Evolutionary conservation across 2,329 filamentous ascomycete genomes (phyloP), one percentile per base, ranked within the genome.

Genomic region (Fusarium temperatum): DNA sequence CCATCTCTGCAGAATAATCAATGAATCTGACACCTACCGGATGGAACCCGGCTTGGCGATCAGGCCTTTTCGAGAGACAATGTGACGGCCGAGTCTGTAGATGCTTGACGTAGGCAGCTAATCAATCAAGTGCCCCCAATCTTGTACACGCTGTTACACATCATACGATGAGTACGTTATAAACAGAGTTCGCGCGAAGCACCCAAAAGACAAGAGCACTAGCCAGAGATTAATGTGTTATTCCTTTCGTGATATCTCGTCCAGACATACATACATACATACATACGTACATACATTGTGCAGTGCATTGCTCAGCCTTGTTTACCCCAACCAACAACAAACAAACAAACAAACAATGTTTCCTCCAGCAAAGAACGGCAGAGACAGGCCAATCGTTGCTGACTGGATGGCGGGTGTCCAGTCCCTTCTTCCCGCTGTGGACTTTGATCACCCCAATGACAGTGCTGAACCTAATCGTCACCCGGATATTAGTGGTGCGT

Each of bases 341-440:
- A 15, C 28, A 48, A 9, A 15, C 28, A 48, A 17, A n/a, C 28
- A 50, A 32, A 22, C n/a, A n/a, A 59, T 59, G 56, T 51, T 50
- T 24, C 20, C 56, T 36, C 56, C 56, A 59, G 6, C 42, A 28
- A 50, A 38, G 7, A 24, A 35, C 5, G 24, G 17, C 24, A 30
- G 20, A n/a, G 24, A 30, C 32, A 59, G 24, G 24, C 56, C 56
- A 38, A 22, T 59, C 18, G 24, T 59, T 38, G 32, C 42, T 14
- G 56, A 59, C 56, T 59, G 56, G 56, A 59, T 59, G 56, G n/a
- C 42, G 24, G 56, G 56, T 59, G 42, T 59, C 32, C 56, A 59
- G 56, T 59, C 56, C n/a, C 32, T 59, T 32, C 56, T 59, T 18
- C 56, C 56, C 20, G 42, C 56, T 1, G 32, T 59, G 24, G 56